Conservation (phyloP, 148 eudicot species). For the Cornus suecica region DNA sequence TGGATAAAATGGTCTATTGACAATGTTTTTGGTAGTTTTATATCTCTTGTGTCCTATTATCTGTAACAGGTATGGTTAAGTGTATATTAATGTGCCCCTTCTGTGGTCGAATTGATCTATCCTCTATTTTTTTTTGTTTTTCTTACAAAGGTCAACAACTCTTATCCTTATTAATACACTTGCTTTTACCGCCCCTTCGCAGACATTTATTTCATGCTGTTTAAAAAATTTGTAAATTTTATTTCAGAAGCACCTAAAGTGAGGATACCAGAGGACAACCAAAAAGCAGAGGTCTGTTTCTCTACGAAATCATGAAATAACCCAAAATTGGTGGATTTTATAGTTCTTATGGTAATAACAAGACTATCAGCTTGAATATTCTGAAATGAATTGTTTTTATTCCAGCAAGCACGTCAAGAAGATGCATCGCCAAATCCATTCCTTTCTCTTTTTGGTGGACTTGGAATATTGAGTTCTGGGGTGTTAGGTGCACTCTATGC, state of each 20-base stretch:
- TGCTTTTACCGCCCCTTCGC: background rate
- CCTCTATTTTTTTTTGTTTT: background rate
- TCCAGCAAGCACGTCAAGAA: slow-evolving; percentile 46
- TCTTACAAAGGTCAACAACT: background rate
- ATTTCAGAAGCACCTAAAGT: slow-evolving; percentile 41
- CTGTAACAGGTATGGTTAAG: background rate
- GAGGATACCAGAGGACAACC: slow-evolving; percentile 31
- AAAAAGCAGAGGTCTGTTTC: slow-evolving; percentile 53
- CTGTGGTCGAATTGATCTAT: background rate
- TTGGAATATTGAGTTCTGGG: slow-evolving; percentile 70
- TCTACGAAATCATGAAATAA: slow-evolving; percentile 6
- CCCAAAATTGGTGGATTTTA: background rate
- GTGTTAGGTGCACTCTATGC: slow-evolving; percentile 78
- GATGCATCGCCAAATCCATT: slow-evolving; percentile 49
- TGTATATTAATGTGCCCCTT: background rate
- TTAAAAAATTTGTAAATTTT: background rate
- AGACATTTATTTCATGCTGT: background rate
- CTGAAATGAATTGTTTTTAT: slow-evolving; percentile 16
- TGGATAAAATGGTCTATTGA: background rate
- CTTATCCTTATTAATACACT: background rate
- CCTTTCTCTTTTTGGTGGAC: slow-evolving; percentile 58
- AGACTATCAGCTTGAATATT: background rate
- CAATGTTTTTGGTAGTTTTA: background rate
- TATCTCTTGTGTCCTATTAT: background rate
- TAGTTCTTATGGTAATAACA: slow-evolving; percentile 6